phyloP scores from a whole-genome alignment of 768 basidiomycete genomes.

The Kwoniella sp. region DNA sequence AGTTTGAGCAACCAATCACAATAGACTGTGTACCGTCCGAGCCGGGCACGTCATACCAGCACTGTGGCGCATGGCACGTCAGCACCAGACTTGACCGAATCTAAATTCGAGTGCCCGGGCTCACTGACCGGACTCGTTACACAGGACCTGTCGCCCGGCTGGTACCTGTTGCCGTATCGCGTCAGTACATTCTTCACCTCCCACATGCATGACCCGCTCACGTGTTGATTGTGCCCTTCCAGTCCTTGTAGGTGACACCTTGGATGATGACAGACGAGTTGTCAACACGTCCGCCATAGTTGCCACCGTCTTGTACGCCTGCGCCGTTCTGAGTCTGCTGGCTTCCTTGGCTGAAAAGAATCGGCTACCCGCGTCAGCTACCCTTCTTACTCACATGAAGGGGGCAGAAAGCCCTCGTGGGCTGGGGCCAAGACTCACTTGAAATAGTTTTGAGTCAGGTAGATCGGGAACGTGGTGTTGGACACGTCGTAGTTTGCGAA shows the following conservation, averaged over 20 bases:
- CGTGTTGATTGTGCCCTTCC: constrained; percentile 30
- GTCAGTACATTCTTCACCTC: background rate
- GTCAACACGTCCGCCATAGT: constrained; percentile 26
- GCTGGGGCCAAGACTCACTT: constrained; percentile 31
- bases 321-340: constrained; percentile 21
- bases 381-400: too few species aligned
- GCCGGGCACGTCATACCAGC: constrained; percentile 35
- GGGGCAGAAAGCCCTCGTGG: too few species aligned
- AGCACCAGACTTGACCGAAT: background rate
- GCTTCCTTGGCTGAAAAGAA: constrained; percentile 16
- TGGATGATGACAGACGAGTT: constrained; percentile 33
- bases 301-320: constrained; percentile 19
- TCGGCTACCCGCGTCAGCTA: background rate
- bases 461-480: constrained; percentile 55
- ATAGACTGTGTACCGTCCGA: constrained; percentile 31
- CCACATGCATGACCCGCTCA: background rate
- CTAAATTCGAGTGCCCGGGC: background rate
- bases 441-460: constrained; percentile 55
- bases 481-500: constrained; percentile 55
- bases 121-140: constrained; percentile 21
- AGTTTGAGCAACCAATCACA: constrained; percentile 28
- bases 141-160: constrained; percentile 32
- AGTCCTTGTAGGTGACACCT: constrained; percentile 27
- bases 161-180: constrained; percentile 4
- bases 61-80: background rate